Percentiles rank a stretch among this genome's conserved stretches.
Conservation (phyloP, 257 asterid genomes). For the Fraxinus americana region DNA sequence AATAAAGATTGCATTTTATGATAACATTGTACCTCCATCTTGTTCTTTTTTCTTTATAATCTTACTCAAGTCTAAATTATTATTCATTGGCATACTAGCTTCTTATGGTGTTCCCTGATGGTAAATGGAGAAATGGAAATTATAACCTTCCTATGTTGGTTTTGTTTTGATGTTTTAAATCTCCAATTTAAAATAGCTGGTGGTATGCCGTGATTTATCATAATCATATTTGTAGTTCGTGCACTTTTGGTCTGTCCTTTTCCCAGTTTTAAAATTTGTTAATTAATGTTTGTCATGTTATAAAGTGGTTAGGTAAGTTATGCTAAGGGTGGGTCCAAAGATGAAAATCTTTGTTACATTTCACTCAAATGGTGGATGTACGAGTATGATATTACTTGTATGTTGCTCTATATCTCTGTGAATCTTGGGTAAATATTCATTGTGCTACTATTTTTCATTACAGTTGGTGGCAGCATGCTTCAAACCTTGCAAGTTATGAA, state of each 20-base stretch:
- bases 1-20: not conserved
- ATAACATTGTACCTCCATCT: not conserved
- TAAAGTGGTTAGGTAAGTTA: not conserved
- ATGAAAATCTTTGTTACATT: not conserved
- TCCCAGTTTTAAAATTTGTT: not conserved
- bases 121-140: not conserved
- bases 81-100: not conserved
- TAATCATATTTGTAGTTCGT: not conserved
- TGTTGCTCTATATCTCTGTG: not conserved
- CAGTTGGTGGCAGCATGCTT: constrained; percentile 99
- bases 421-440: constrained; percentile 9
- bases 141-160: not conserved
- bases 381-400: not conserved
- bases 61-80: not conserved
- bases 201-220: not conserved
- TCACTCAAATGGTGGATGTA: not conserved
- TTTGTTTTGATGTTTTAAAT: not conserved
- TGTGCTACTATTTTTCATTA: constrained; percentile 31
- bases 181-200: not conserved
- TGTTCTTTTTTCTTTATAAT: not conserved
- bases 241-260: not conserved
- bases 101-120: not conserved
- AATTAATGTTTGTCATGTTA: not conserved
- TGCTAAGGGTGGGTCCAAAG: not conserved
- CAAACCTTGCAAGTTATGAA: constrained; percentile 92